These are phyloP conservation scores for Ophiostoma australiae DNA, from an alignment of 2,329 filamentous ascomycete species.

Conservation along the genomic window DNA sequence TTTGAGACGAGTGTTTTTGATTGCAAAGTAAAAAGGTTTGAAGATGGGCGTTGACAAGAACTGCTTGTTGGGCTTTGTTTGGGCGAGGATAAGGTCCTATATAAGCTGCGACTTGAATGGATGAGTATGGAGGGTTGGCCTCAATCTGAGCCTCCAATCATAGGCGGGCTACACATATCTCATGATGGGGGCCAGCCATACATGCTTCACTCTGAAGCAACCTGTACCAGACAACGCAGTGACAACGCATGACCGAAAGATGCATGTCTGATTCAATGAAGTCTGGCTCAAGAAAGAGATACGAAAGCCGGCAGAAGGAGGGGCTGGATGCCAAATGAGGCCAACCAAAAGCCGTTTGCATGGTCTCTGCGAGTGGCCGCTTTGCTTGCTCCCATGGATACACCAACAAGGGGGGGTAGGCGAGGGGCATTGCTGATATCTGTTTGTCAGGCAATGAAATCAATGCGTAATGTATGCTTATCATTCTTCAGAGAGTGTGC, in stretches of 20 bases:
- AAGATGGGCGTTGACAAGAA: not conserved
- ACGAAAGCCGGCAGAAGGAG: not conserved
- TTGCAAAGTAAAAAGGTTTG: not conserved
- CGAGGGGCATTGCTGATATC: not conserved
- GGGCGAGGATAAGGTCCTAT: not conserved
- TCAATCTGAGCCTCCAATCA: slow-evolving; percentile 9
- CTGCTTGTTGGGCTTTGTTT: not conserved
- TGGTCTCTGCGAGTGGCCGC: slow-evolving; percentile 6
- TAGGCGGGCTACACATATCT: not conserved
- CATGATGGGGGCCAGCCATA: not conserved
- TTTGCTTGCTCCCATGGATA: not conserved
- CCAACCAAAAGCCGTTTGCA: not conserved
- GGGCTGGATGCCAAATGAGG: slow-evolving; percentile 5
- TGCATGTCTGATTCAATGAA: not conserved
- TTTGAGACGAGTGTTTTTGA: not conserved
- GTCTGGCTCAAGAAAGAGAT: not conserved
- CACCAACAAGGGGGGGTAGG: not conserved
- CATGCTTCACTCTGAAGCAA: not conserved
- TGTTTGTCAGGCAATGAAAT: not conserved
- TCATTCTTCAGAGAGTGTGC: not conserved
- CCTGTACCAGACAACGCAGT: not conserved
- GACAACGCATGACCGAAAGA: not conserved
- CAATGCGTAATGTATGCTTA: not conserved
- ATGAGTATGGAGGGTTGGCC: not conserved
- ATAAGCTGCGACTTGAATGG: not conserved